Evolutionary conservation across 495 filamentous ascomycete species (phyloP), one percentile per base, ranked within the genome.

Genomic region (Penicillium waksmanii): DNA sequence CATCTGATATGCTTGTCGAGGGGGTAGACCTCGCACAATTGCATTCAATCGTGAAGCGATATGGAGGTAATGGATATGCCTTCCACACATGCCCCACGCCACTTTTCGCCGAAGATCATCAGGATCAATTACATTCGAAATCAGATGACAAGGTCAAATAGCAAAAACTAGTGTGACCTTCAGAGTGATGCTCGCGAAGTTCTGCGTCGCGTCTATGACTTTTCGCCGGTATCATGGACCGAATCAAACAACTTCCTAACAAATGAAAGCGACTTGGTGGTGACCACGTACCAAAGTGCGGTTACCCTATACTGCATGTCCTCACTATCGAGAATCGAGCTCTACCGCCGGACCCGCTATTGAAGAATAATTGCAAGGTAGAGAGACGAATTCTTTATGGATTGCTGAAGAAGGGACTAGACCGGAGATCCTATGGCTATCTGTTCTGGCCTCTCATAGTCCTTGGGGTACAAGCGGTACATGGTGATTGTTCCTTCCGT

Each of bases 371-470:
- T 56, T 65, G 40, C 23, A 3, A 40, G 1, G 49, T n/a, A 8
- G 58, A 63, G 48, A 55, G 33, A 11, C 15, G 55, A 27, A 19
- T 44, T 18, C 31, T 72, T 6, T 62, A 68, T 6, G 27, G 36
- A 0, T 34, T 70, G 13, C 55, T 76, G 7, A 50, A 38, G 13
- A 21, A 57, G 10, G 66, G 63, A 6, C 8, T 73, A 23, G 23
- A 36, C 19, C 56, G 38, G 59, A 44, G 13, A 59, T 40, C 44
- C 59, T 61, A 8, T 62, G 65, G n/a, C 64, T 63, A 51, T 54
- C 56, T 71, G 58, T 27, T 67, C 11, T 77, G 74, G 74, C 66
- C 73, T 47, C 60, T 75, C 8, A 53, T 74, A 0, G 60, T 77
- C 18, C 65, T 72, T 2, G 73, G 74, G 1, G 71, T 74, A 11